A percentile compares a stretch with the other conserved stretches of the same genome.
Conservation (phyloP, 495 filamentous ascomycete genomes). For the Haplographium delicatum region DNA sequence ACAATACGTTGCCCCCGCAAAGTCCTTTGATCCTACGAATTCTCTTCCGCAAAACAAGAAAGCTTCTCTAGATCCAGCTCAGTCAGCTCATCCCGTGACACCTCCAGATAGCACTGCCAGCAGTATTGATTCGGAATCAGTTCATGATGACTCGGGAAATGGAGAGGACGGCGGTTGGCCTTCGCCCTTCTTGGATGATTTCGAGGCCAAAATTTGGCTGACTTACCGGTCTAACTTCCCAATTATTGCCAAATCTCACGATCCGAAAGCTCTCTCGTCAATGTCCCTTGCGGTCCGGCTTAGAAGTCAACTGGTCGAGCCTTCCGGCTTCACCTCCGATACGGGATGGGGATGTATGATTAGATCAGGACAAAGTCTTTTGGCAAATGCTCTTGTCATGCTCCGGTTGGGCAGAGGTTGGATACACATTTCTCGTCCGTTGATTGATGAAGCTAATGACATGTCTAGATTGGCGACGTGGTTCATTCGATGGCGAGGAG, state of each 20-base stretch:
- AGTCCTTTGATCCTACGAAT: not conserved
- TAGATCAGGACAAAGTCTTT: constrained; percentile 84
- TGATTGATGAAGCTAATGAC: constrained; percentile 20
- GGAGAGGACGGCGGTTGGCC: constrained; percentile 69
- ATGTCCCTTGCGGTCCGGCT: constrained; percentile 85
- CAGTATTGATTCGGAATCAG: constrained; percentile 44
- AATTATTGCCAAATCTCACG: constrained; percentile 71
- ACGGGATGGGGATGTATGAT: constrained; percentile 99
- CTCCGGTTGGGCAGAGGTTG: constrained; percentile 63
- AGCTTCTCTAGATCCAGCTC: not conserved
- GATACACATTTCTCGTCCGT: not conserved
- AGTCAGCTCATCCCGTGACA: constrained; percentile 27
- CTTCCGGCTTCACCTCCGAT: constrained; percentile 84
- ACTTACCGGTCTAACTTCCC: constrained; percentile 90
- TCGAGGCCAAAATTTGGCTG: constrained; percentile 92
- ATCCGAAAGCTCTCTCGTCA: constrained; percentile 59
- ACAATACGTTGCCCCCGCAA: constrained; percentile 45
- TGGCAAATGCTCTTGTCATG: constrained; percentile 77
- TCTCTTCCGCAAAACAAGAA: constrained; percentile 5
- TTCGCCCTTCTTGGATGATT: constrained; percentile 78
- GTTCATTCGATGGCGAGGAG: constrained; percentile 55
- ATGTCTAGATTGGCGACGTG: constrained; percentile 70
- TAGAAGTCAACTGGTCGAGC: constrained; percentile 72
- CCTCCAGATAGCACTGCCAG: constrained; percentile 38
- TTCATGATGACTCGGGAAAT: constrained; percentile 37